Conservation (phyloP, 2,329 filamentous ascomycete genomes). For the Talaromyces sp. region DNA sequence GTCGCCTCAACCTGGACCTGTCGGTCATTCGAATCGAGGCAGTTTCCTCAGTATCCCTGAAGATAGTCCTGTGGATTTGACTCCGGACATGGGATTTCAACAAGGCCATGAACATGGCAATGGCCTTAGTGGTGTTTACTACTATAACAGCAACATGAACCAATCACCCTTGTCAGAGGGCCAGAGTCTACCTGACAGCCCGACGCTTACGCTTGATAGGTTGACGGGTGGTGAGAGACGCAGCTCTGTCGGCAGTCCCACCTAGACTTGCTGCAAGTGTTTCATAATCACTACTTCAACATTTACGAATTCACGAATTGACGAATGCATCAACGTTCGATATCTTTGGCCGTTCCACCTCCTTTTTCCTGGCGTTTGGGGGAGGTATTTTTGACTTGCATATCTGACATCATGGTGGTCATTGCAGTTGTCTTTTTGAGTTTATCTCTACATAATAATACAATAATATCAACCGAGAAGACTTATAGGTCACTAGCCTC, state of each 20-base stretch:
- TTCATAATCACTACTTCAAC: slow-evolving; percentile 34
- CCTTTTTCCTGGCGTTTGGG: not conserved
- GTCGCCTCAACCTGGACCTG: slow-evolving; percentile 35
- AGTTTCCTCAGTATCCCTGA: slow-evolving; percentile 37
- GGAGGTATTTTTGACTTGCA: not conserved
- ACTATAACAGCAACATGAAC: not conserved
- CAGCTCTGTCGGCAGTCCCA: slow-evolving; percentile 9
- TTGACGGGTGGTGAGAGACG: slow-evolving; percentile 1
- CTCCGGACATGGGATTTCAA: slow-evolving; percentile 4
- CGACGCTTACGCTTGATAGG: slow-evolving; percentile 14
- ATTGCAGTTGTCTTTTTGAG: not conserved
- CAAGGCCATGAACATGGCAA: not conserved
- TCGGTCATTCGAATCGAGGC: slow-evolving; percentile 31
- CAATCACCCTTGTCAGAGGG: slow-evolving; percentile 12
- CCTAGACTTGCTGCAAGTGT: not conserved
- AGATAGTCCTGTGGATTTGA: slow-evolving; percentile 22
- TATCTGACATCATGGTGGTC: not conserved
- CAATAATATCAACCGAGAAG: too few species aligned
- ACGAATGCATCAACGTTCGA: not conserved
- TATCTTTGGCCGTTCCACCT: not conserved
- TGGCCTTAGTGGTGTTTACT: not conserved
- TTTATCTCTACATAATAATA: not conserved
- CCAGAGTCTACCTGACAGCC: slow-evolving; percentile 13
- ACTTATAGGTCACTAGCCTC: too few species aligned
- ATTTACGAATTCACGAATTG: slow-evolving; percentile 16